These are phyloP conservation scores for Maudiozyma bulderi DNA, from an alignment of 805 yeast species.

Conservation along the genomic window DNA sequence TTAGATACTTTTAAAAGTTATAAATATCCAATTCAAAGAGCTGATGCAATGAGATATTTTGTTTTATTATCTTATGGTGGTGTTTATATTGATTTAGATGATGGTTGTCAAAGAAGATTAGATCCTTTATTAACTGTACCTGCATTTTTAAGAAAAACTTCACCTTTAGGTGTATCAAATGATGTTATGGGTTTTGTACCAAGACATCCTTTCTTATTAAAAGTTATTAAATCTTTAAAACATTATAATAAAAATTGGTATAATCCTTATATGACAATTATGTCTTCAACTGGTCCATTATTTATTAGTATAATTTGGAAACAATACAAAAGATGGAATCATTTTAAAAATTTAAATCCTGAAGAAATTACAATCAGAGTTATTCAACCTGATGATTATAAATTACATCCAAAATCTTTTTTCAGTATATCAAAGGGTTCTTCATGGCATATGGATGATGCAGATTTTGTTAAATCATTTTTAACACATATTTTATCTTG, in stretches of 20 bases:
- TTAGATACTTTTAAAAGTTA: slow-evolving; percentile 66
- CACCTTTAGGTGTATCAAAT: slow-evolving; percentile 84
- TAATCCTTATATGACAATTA: slow-evolving; percentile 80
- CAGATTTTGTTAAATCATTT: slow-evolving; percentile 60
- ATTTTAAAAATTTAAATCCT: slow-evolving; percentile 8
- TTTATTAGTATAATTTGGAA: slow-evolving; percentile 79
- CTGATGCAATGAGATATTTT: slow-evolving; percentile 84
- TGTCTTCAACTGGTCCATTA: slow-evolving; percentile 89
- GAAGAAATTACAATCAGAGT: slow-evolving; percentile 37
- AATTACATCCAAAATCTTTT: slow-evolving; percentile 46
- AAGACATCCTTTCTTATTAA: slow-evolving; percentile 70
- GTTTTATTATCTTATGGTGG: slow-evolving; percentile 79
- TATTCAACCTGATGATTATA: slow-evolving; percentile 63
- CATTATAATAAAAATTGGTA: slow-evolving; percentile 65
- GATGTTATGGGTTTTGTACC: slow-evolving; percentile 89
- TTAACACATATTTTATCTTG: slow-evolving; percentile 64
- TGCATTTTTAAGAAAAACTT: slow-evolving; percentile 75
- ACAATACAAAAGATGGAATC: slow-evolving; percentile 71
- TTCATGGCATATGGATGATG: slow-evolving; percentile 88
- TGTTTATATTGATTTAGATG: slow-evolving; percentile 79
- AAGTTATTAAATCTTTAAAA: slow-evolving; percentile 53
- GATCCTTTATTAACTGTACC: slow-evolving; percentile 75
- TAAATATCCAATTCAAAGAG: slow-evolving; percentile 74
- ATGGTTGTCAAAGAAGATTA: slow-evolving; percentile 65
- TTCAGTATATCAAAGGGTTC: slow-evolving; percentile 73